Base-by-base conservation (phyloP, 495 filamentous ascomycete genomes). In the Neohortaea acidophila region DNA sequence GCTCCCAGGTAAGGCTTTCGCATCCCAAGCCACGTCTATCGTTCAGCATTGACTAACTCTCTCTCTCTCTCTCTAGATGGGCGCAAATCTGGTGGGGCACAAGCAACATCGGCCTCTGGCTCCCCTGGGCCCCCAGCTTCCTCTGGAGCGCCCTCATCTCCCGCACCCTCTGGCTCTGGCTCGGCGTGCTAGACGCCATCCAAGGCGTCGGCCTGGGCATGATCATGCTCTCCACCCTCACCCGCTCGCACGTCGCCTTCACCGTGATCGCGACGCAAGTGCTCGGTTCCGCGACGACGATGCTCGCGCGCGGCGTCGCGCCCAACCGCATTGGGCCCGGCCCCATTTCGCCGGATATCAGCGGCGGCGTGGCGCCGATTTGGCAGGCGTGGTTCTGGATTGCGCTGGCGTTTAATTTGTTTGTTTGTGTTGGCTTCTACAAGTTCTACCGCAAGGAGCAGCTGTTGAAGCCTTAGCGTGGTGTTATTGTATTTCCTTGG, bases 371-470 rank as follows among this genome's bases (percentile, higher is more conserved):
- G 21, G 54, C 60, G n/a, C n/a, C n/a, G n/a, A n/a, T n/a, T n/a
- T n/a, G n/a, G n/a, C 67, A 69, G 39, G 61, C 67, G 19, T 70
- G 64, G 59, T 84, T 82, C 49, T 84, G 77, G 76, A 56, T 78
- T 43, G 70, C 66, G 17, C 45, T 82, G 7, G 34, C 67, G 2
- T 63, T 70, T 35, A 78, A 84, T 52, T 43, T 75, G 33, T 53
- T 68, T n/a, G 71, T 82, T 41, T 79, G 74, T 45, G 53, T 70
- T 31, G 75, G 77, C 0, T 81, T 77, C 57, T 66, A 75, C 29
- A 60, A 69, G 51, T 80, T 79, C 59, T 81, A 79, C 64, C 62
- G 77, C 23, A 78, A 76, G 60, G 77, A 79, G 55, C 76, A 80
- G 53, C 64, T 80, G 30, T 65, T 62, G 27, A 81, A 81, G 62